A percentile compares a stretch with the other conserved stretches of the same genome.
These are phyloP conservation scores for Malbranchea zuffiana DNA, from an alignment of 2,329 filamentous ascomycete species.

Conservation along the genomic window DNA sequence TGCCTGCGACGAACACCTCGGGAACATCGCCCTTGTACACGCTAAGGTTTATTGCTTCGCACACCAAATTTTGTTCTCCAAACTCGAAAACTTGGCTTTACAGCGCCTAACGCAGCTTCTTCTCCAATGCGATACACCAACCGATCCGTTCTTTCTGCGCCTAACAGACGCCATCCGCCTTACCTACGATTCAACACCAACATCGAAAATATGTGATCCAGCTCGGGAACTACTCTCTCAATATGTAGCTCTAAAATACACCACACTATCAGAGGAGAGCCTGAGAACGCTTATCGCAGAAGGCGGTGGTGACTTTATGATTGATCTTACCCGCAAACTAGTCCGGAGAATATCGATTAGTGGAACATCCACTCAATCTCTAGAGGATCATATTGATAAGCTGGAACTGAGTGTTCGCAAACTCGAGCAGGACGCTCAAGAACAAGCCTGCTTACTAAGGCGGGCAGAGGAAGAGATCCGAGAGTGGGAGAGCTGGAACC, in stretches of 20 bases:
- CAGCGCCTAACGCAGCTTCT: conserved; percentile 1
- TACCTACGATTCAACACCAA: not conserved
- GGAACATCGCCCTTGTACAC: not conserved
- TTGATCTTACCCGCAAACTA: not conserved
- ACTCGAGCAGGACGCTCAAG: no score
- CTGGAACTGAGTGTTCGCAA: no score
- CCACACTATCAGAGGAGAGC: not conserved
- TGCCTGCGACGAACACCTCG: not conserved
- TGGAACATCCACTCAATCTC: no score
- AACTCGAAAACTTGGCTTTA: not conserved
- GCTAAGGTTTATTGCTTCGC: conserved; percentile 1
- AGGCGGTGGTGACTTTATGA: not conserved
- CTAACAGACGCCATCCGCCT: not conserved
- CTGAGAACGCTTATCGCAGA: not conserved
- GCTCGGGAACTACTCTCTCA: not conserved
- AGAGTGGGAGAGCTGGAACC: no score
- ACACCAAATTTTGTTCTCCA: not conserved
- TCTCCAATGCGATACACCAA: not conserved
- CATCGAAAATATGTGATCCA: not conserved
- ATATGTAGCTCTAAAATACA: not conserved
- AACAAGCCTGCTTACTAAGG: no score
- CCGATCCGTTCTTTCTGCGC: not conserved
- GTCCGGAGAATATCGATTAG: no score
- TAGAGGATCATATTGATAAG: no score
- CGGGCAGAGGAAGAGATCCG: no score